Evolutionary conservation across 1,139 yeast species (phyloP).

Genomic region (Hyphopichia pseudoburtonii): DNA sequence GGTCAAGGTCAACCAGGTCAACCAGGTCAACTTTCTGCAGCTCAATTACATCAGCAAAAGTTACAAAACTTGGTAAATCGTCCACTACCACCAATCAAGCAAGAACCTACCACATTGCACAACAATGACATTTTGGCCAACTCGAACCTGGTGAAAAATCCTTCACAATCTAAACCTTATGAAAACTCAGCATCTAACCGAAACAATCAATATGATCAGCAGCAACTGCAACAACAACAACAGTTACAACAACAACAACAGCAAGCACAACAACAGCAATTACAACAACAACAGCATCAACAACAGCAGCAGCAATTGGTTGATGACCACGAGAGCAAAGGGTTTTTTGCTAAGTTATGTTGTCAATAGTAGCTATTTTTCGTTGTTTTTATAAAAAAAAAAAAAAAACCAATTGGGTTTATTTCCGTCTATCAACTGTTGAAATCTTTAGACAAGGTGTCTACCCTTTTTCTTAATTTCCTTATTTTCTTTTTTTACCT

Average conservation of each 20-base stretch:
- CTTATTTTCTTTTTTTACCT: too few relatives aligned
- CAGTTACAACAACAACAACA: slow-evolving; percentile 5
- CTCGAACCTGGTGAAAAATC: slow-evolving; percentile 13
- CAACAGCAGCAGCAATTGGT: slow-evolving; percentile 13
- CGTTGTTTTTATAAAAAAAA: background rate
- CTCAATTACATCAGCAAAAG: slow-evolving; percentile 51
- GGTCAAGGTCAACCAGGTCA: too few relatives aligned
- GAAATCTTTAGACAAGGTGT: too few relatives aligned
- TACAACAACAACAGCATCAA: slow-evolving; percentile 6
- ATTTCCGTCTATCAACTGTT: too few relatives aligned
- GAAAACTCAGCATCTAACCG: slow-evolving; percentile 7
- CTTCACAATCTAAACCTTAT: slow-evolving; percentile 18
- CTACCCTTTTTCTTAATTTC: too few relatives aligned
- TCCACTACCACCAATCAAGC: slow-evolving; percentile 52
- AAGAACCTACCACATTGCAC: slow-evolving; percentile 30
- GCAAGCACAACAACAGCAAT: slow-evolving; percentile 9
- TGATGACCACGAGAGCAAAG: slow-evolving; percentile 38
- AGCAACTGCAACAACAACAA: slow-evolving; percentile 10
- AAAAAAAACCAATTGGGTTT: background rate
- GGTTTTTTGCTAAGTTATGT: slow-evolving; percentile 48
- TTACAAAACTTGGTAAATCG: slow-evolving; percentile 52
- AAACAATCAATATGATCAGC: slow-evolving; percentile 7
- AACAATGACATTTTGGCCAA: slow-evolving; percentile 9
- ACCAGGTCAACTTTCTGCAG: slow-evolving; percentile 37
- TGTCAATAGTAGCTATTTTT: slow-evolving; percentile 28